Percentiles rank a stretch among this genome's conserved stretches.
Evolutionary conservation across 2,329 filamentous ascomycete species (phyloP).

Genomic region (Alternaria longipes): DNA sequence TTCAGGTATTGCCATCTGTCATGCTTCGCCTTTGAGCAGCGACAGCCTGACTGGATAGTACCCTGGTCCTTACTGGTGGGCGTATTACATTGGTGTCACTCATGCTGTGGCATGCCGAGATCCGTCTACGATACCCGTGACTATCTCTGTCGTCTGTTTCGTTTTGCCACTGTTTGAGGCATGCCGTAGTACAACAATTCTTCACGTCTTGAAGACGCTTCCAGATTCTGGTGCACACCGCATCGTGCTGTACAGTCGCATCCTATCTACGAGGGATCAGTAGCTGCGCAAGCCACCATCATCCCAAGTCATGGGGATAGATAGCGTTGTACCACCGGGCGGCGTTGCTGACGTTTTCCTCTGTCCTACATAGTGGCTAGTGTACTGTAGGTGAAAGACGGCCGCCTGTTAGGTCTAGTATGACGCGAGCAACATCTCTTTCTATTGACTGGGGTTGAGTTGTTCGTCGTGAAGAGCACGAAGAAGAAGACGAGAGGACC

Average conservation of each 20-base stretch:
- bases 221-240: conserved; percentile 1
- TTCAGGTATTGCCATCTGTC: conserved; percentile 28
- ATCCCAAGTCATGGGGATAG: conserved; percentile 4
- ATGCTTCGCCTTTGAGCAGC: conserved; percentile 27
- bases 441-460: conserved; percentile 5
- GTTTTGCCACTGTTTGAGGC: conserved; percentile 14
- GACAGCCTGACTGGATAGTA: conserved; percentile 26
- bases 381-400: conserved; percentile 15
- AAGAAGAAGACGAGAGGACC: neutral
- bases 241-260: neutral
- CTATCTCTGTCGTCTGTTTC: conserved; percentile 21
- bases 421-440: conserved; percentile 1
- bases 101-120: conserved; percentile 22
- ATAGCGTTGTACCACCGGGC: conserved; percentile 10
- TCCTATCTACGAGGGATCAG: neutral
- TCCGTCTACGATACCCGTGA: conserved; percentile 19
- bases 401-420: conserved; percentile 10
- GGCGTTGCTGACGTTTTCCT: conserved; percentile 18
- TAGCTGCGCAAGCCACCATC: conserved; percentile 8
- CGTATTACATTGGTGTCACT: conserved; percentile 25
- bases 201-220: conserved; percentile 2
- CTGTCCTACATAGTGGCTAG: conserved; percentile 25
- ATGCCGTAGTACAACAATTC: conserved; percentile 9
- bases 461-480: neutral
- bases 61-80: conserved; percentile 6